Base-by-base conservation (phyloP, 352 stramenopile species). In the Ophiocytium majus region DNA sequence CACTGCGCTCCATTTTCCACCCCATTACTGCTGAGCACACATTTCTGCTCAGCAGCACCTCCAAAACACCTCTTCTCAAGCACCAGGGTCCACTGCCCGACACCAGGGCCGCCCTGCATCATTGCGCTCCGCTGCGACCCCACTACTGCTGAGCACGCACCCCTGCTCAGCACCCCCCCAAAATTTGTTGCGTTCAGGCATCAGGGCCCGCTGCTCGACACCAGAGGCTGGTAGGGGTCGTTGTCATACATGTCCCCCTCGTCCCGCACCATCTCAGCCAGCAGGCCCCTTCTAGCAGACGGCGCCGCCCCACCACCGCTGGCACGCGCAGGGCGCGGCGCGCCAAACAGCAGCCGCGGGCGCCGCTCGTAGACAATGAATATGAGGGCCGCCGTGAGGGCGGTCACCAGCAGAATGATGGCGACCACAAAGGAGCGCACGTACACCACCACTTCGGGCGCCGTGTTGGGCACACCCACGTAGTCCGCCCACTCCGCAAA, bases 301-400 rank as follows among this genome's bases (percentile, higher is more conserved):
- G 66, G 66, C 66, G 66, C 32, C 32, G 35, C 35, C 66, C 14
- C 5, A 78, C 5, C 66, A 14, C 66, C 10, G 66, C 66, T 78
- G 66, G 5, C 14, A 10, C 43, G 5, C 5, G 43, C 14, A 14
- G 43, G 43, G 5, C 43, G 43, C 43, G 43, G 43, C 43, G 83
- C 66, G 35, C 76, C 76, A 0, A 88, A 82, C 9, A 88, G 66
- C 9, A 88, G 84, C 35, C 82, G 81, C 0, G 84, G 84, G 31
- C 79, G 43, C 36, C 81, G 78, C 81, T 88, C 84, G 81, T 88
- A 82, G 0, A 88, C 79, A 5, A 88, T 66, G 57, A 82, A 78
- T 50, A 88, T 33, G 28, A 86, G 28, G 0, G 74, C 57, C 14
- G 79, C 10, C 0, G 71, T n/a, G 31, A 88, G 63, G 0, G 43